Evolutionary conservation across 345 rosid species (phyloP), one percentile per base, ranked within the genome.

Genomic region (Heritiera fomes): DNA sequence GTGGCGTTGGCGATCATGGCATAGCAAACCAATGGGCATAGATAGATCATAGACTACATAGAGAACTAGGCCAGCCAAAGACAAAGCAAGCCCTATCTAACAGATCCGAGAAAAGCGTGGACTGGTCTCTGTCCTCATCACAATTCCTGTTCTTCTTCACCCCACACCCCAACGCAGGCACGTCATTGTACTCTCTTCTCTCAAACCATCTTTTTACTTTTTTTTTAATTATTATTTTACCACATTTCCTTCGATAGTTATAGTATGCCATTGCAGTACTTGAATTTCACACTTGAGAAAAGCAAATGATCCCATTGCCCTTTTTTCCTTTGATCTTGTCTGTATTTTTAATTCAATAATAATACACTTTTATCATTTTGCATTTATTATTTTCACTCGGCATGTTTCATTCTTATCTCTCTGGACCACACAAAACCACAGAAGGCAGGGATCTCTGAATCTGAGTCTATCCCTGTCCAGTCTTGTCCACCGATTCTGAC

Each of bases 51-150:
- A 12, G 53, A 49, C 15, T 7, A 49, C 53, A n/a, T 40, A 40
- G 28, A 55, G 2, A 7, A 20, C 23, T 20, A 60, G 34, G 34
- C 65, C 38, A 60, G 28, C 40, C 38, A 61, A 60, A 61, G 66
- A 62, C 66, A 62, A 62, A 62, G 18, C 30, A 30, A 62, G 18
- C 18, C 38, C 66, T 40, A 30, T 62, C 66, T 40, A 60, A 61
- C 66, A 62, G 41, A 62, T 62, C 66, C 66, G 66, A 12, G 66
- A 62, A 62, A 62, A 30, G 41, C 41, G 66, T 30, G 41, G 66
- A 62, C 66, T 30, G 40, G 41, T 62, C 66, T 62, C 4, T 30
- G 41, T 62, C 17, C 66, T 30, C 41, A 4, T 11, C 2, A 0
- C 15, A 1, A 30, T 3, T 0, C 66, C 17, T 5, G 7, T 5